A percentile compares a stretch with the other conserved stretches of the same genome.
phyloP scores from a whole-genome alignment of 805 yeast species.

The Kuraishia borneana region DNA sequence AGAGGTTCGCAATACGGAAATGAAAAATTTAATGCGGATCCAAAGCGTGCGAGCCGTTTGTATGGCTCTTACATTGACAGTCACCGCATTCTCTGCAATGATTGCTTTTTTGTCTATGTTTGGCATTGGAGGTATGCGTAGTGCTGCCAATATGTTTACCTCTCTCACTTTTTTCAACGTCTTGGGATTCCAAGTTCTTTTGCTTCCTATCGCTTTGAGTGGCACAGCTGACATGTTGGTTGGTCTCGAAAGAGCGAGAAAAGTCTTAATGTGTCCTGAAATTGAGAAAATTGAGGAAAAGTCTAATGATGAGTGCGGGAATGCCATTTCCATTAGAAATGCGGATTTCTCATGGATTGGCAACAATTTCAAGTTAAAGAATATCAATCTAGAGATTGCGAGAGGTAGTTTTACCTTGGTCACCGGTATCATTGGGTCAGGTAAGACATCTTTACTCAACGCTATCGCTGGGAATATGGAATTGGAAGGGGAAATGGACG shows the following conservation, averaged over 20 bases:
- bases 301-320: neutral
- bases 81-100: conserved; percentile 67
- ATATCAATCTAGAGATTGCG: conserved; percentile 41
- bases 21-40: conserved; percentile 46
- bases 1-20: conserved; percentile 49
- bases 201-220: conserved; percentile 62
- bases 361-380: conserved; percentile 25
- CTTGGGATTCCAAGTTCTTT: conserved; percentile 48
- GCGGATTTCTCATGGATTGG: neutral
- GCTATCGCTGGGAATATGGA: conserved; percentile 59
- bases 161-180: conserved; percentile 59
- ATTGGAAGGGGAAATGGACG: conserved; percentile 33
- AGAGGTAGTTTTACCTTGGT: conserved; percentile 66
- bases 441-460: conserved; percentile 54
- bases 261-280: conserved; percentile 23
- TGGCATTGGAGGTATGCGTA: conserved; percentile 24
- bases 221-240: conserved; percentile 58
- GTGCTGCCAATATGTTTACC: conserved; percentile 57
- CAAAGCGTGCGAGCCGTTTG: conserved; percentile 52
- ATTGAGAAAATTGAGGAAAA: conserved; percentile 13
- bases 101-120: conserved; percentile 34
- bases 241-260: conserved; percentile 12
- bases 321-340: neutral
- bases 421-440: conserved; percentile 73
- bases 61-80: conserved; percentile 55